Evolutionary conservation across 257 asterid genomes (phyloP), one percentile per base, ranked within the genome.

Genomic region (Voacanga thouarsii): DNA sequence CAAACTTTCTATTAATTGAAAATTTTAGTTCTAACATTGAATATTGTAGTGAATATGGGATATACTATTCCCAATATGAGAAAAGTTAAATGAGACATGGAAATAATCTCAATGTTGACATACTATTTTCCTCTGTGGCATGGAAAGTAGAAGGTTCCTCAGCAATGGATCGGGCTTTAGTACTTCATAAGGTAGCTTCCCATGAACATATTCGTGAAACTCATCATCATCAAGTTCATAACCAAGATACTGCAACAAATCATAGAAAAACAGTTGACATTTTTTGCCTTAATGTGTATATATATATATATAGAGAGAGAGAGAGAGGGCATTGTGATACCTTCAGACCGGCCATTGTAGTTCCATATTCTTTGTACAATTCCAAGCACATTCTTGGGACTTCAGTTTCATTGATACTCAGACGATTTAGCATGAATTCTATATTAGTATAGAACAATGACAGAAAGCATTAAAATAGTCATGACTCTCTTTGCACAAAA

Each of bases 261-360:
- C 39, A 66, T 55, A 18, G 65, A 56, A 30, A 37, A 12, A 60
- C 14, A 49, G 5, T 1, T 7, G 14, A 47, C 7, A 1, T 33
- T 33, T 33, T 33, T 33, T 2, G 37, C 37, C 37, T 33, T 33
- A 33, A 33, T 33, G 37, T 33, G 2, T 33, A 2, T 33, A 33
- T 33, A 2, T 33, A 33, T 33, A 1, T 33, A 33, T 33, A 33
- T 56, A 47, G 10, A 47, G 15, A 55, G 15, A 0, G 24, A 33
- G 21, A 47, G 10, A 47, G 15, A 55, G 15, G 3, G 24, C 10
- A 15, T 61, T 26, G 45, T 9, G 3, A 55, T 84, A 90, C 97
- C 94, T 92, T 91, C 9, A 94, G 92, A 12, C 98, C 98, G 44
- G 98, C 97, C 98, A 94, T 92, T 30, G 98, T 94, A 49, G 98